Evolutionary conservation across 1,139 yeast genomes (phyloP).

Genomic region (Wickerhamiella infanticola): DNA sequence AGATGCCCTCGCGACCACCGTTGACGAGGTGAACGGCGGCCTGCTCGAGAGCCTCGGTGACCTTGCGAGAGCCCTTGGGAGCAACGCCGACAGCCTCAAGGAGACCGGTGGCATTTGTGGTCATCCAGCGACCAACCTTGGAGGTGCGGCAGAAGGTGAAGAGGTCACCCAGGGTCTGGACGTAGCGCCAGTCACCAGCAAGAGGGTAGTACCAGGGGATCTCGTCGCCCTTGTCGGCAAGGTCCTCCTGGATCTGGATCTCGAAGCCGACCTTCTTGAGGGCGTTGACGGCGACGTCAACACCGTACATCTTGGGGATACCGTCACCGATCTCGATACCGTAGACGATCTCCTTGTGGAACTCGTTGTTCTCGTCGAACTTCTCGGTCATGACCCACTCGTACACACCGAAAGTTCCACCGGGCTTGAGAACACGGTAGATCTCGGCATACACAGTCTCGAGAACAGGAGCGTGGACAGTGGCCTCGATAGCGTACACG

Average conservation of each 20-base stretch:
- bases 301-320: conserved; percentile 89
- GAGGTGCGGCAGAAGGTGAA: conserved; percentile 86
- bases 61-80: conserved; percentile 86
- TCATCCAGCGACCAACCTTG: conserved; percentile 64
- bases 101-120: conserved; percentile 64
- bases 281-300: conserved; percentile 77
- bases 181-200: conserved; percentile 82
- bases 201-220: conserved; percentile 98
- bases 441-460: conserved; percentile 95
- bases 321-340: conserved; percentile 98
- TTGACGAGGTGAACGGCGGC: conserved; percentile 92
- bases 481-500: conserved; percentile 96
- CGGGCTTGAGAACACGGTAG: conserved; percentile 90
- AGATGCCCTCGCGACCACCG: conserved; percentile 78
- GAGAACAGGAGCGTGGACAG: conserved; percentile 92
- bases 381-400: conserved; percentile 98
- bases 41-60: conserved; percentile 84
- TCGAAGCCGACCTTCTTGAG: conserved; percentile 79
- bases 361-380: conserved; percentile 74
- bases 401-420: conserved; percentile 94
- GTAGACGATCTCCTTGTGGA: conserved; percentile 88
- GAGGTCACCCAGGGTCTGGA: conserved; percentile 64
- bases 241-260: conserved; percentile 55
- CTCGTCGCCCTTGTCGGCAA: conserved; percentile 69
- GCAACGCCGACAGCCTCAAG: conserved; percentile 79